These are phyloP conservation scores for Alnus glutinosa DNA, from an alignment of 306 rosid genomes.

Conservation along the genomic window DNA sequence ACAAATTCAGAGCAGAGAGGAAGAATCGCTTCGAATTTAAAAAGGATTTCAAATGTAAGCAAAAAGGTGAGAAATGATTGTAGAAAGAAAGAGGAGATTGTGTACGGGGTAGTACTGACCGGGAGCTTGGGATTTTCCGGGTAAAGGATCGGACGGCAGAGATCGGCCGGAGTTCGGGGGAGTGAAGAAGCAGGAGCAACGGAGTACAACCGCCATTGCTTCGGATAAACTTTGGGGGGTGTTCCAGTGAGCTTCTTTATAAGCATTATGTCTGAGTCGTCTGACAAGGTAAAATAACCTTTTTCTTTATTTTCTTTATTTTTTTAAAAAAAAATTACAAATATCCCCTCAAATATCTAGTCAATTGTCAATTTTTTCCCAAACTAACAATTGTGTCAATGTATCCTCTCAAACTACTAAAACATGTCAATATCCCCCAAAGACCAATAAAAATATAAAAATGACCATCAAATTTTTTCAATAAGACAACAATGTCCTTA, in stretches of 20 bases:
- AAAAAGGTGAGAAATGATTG: neutral
- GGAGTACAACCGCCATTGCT: conserved; percentile 52
- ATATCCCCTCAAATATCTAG: too few relatives aligned
- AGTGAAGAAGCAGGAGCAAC: conserved; percentile 41
- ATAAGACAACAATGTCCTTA: too few relatives aligned
- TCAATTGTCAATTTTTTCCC: too few relatives aligned
- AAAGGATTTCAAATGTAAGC: neutral
- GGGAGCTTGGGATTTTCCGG: conserved; percentile 17
- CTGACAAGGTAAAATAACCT: neutral
- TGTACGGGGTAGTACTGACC: conserved; percentile 23
- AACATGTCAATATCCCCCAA: too few relatives aligned
- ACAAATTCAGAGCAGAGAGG: neutral
- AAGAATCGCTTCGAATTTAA: neutral
- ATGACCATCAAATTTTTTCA: too few relatives aligned
- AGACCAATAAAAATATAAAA: too few relatives aligned
- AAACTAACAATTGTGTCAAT: too few relatives aligned
- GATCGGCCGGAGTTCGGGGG: conserved; percentile 30
- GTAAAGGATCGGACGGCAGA: conserved; percentile 26
- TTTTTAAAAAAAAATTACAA: too few relatives aligned
- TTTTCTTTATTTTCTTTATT: too few relatives aligned
- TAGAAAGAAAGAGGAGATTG: neutral
- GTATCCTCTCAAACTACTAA: too few relatives aligned
- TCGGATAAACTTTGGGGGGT: conserved; percentile 32
- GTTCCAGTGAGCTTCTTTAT: neutral
- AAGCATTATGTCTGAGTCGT: neutral